phyloP scores from a whole-genome alignment of 306 rosid genomes.

The Vigna hirtella region DNA sequence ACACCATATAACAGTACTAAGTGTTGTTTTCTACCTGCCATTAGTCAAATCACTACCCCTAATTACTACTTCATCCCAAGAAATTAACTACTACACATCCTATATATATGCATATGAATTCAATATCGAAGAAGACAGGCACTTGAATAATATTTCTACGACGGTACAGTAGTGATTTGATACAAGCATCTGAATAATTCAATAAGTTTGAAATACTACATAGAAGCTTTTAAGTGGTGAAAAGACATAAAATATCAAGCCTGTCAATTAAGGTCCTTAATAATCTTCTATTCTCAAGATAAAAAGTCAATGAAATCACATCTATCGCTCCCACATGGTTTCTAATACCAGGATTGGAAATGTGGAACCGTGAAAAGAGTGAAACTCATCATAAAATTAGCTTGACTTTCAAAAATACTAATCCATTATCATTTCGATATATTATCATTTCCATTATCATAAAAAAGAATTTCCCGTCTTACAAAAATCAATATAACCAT shows the following conservation, averaged over 20 bases:
- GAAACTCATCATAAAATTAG: not conserved
- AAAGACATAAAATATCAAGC: conserved; percentile 10
- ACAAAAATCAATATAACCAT: too few species aligned
- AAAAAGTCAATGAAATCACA: conserved; percentile 38
- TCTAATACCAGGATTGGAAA: conserved; percentile 35
- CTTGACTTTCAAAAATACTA: not conserved
- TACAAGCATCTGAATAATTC: not conserved
- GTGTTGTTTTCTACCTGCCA: too few species aligned
- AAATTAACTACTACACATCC: too few species aligned
- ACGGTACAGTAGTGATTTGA: not conserved
- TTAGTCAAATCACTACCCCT: too few species aligned
- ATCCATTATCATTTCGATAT: too few species aligned
- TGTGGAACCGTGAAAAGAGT: not conserved
- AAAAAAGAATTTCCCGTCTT: too few species aligned
- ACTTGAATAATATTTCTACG: not conserved
- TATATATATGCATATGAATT: too few species aligned
- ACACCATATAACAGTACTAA: too few species aligned
- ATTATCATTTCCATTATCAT: too few species aligned
- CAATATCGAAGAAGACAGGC: too few species aligned
- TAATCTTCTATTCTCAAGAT: conserved; percentile 5
- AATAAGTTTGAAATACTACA: not conserved
- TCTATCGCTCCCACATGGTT: conserved; percentile 17
- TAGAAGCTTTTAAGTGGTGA: not conserved
- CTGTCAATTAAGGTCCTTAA: conserved; percentile 18
- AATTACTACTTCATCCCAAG: too few species aligned